Conservation (phyloP, 2,329 filamentous ascomycete species). For the Geosmithia flava region DNA sequence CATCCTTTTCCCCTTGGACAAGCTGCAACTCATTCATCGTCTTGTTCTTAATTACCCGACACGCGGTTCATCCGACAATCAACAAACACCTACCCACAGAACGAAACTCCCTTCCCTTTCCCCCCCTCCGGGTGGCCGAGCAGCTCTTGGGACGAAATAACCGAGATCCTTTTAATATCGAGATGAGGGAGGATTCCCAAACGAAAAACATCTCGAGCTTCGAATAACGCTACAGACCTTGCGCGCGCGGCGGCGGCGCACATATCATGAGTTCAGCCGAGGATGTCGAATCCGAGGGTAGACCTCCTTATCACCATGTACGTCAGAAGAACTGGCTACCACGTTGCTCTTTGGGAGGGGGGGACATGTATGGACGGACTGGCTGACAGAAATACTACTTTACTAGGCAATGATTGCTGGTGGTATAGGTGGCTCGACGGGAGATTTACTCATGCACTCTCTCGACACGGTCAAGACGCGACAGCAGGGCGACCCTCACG, state of each 20-base stretch:
- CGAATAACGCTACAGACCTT: neutral
- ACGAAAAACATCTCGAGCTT: neutral
- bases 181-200: neutral
- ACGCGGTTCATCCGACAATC: neutral
- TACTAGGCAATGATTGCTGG: conserved; percentile 85
- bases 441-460: conserved; percentile 98
- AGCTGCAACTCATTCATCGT: too few species aligned
- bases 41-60: too few species aligned
- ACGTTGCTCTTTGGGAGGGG: neutral
- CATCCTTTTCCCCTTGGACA: too few species aligned
- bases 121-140: neutral
- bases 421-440: conserved; percentile 81
- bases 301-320: conserved; percentile 31
- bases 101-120: neutral
- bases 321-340: conserved; percentile 6
- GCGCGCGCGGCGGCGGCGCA: conserved; percentile 3
- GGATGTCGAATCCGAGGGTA: conserved; percentile 27
- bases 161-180: neutral
- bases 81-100: neutral
- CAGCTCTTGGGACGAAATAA: neutral
- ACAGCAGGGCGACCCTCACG: conserved; percentile 89
- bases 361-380: neutral
- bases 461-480: conserved; percentile 97
- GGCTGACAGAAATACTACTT: neutral
- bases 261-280: conserved; percentile 18